Conservation (phyloP, 169 alveolate genomes). For the Cryptosporidium parvum region DNA sequence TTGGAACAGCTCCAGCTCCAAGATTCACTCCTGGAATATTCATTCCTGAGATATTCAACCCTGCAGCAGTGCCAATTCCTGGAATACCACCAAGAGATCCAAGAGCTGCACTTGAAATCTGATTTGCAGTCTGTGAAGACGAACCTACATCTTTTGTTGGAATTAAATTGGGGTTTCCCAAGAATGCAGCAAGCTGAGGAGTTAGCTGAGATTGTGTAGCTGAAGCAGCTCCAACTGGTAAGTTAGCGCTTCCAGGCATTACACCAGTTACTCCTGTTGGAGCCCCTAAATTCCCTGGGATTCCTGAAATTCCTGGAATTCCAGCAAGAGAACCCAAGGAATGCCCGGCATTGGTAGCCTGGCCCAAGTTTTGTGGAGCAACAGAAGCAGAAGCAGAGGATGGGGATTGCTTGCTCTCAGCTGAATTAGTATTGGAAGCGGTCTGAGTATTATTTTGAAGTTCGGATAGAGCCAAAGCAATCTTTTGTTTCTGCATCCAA, state of each 20-base stretch:
- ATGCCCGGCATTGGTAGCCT: neutral
- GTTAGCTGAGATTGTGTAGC: slow-evolving; percentile 32
- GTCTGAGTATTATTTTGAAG: slow-evolving; percentile 20
- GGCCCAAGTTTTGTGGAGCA: neutral
- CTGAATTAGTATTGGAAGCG: neutral
- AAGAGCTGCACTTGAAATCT: neutral
- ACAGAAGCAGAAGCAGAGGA: neutral
- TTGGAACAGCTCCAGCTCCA: slow-evolving; percentile 5
- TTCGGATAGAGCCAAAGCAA: slow-evolving; percentile 68
- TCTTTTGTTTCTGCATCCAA: slow-evolving; percentile 68
- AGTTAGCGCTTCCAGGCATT: neutral
- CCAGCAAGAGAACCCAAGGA: neutral
- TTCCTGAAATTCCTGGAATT: neutral
- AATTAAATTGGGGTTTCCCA: slow-evolving; percentile 63
- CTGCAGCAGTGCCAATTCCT: neutral
- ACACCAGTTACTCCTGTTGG: neutral
- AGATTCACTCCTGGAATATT: neutral
- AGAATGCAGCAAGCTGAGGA: slow-evolving; percentile 66
- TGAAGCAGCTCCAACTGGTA: neutral
- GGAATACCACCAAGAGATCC: slow-evolving; percentile 19
- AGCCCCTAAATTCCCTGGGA: neutral
- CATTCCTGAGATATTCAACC: neutral
- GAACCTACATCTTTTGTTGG: slow-evolving; percentile 26
- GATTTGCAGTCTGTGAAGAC: neutral
- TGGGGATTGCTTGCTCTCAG: neutral